Conservation (phyloP, 495 filamentous ascomycete genomes). For the Trypethelium eluteriae region DNA sequence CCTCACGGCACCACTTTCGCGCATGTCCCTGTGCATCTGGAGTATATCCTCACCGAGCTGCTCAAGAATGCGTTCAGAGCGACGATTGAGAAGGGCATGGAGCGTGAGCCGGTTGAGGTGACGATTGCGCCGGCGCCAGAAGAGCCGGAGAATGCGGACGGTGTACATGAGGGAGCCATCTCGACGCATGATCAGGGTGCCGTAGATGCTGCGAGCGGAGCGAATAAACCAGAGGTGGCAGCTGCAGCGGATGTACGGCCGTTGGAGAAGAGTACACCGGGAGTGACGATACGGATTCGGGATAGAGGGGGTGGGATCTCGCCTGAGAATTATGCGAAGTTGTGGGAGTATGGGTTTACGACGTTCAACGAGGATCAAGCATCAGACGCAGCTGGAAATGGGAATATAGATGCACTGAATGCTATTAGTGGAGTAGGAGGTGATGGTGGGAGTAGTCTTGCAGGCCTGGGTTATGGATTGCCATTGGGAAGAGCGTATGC, state of each 20-base stretch:
- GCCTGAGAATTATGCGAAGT: conserved; percentile 70
- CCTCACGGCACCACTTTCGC: conserved; percentile 57
- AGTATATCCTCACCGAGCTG: conserved; percentile 94
- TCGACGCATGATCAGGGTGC: conserved; percentile 33
- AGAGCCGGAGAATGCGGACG: conserved; percentile 28
- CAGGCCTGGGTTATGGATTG: conserved; percentile 86
- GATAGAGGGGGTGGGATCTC: conserved; percentile 90
- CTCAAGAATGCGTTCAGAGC: conserved; percentile 96
- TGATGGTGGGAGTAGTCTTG: conserved; percentile 63
- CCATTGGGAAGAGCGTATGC: conserved; percentile 90
- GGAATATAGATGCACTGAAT: conserved; percentile 58
- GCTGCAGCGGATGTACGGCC: conserved; percentile 40
- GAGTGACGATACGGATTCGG: conserved; percentile 89
- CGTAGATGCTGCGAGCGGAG: conserved; percentile 27
- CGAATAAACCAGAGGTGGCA: conserved; percentile 15
- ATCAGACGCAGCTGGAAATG: conserved; percentile 30
- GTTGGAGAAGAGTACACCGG: conserved; percentile 56
- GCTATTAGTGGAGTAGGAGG: conserved; percentile 61
- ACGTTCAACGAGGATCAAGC: conserved; percentile 72
- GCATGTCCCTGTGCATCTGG: conserved; percentile 87
- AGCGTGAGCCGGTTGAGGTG: conserved; percentile 73
- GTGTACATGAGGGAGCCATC: conserved; percentile 14
- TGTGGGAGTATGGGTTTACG: conserved; percentile 95
- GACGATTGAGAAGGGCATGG: conserved; percentile 72
- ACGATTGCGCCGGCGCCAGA: conserved; percentile 85